Evolutionary conservation across 1,284 basidiomycete genomes (phyloP).

Genomic region (Leccinum subrobustum): DNA sequence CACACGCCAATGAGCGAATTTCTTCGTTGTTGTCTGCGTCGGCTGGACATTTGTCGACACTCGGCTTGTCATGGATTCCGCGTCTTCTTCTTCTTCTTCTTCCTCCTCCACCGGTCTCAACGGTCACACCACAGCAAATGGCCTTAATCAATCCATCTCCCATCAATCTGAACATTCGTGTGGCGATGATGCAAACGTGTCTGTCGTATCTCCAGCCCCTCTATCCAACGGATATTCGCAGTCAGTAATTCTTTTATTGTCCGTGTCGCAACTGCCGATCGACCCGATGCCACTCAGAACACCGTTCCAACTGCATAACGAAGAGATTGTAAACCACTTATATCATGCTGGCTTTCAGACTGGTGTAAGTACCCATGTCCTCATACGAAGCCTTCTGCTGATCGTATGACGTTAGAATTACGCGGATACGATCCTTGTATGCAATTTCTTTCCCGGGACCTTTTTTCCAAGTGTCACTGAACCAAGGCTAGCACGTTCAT

Average conservation of each 20-base stretch:
- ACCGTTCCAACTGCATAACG: conserved; percentile 59
- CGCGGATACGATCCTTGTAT: conserved; percentile 73
- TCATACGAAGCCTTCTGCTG: conserved; percentile 3
- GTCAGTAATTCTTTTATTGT: conserved; percentile 36
- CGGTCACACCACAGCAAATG: conserved; percentile 27
- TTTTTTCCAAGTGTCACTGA: conserved; percentile 15
- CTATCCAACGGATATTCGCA: conserved; percentile 40
- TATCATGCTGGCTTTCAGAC: conserved; percentile 77
- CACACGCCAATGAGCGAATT: conserved; percentile 25
- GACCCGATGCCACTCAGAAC: conserved; percentile 32
- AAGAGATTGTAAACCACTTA: conserved; percentile 71
- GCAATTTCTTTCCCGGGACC: conserved; percentile 27
- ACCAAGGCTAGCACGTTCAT: conserved; percentile 61
- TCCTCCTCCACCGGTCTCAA: conserved; percentile 14
- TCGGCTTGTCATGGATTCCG: conserved; percentile 19
- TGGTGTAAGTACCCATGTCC: conserved; percentile 53
- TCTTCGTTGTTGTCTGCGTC: conserved; percentile 11
- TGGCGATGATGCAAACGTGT: conserved; percentile 21
- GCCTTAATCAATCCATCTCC: conserved; percentile 14
- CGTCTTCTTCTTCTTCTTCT: conserved; percentile 24
- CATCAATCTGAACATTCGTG: conserved; percentile 24
- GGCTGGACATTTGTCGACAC: background rate
- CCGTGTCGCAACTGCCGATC: conserved; percentile 9
- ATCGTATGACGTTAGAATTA: conserved; percentile 56
- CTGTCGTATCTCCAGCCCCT: conserved; percentile 23